These are phyloP conservation scores for Peziza echinospora DNA, from an alignment of 495 filamentous ascomycete genomes.

Conservation along the genomic window DNA sequence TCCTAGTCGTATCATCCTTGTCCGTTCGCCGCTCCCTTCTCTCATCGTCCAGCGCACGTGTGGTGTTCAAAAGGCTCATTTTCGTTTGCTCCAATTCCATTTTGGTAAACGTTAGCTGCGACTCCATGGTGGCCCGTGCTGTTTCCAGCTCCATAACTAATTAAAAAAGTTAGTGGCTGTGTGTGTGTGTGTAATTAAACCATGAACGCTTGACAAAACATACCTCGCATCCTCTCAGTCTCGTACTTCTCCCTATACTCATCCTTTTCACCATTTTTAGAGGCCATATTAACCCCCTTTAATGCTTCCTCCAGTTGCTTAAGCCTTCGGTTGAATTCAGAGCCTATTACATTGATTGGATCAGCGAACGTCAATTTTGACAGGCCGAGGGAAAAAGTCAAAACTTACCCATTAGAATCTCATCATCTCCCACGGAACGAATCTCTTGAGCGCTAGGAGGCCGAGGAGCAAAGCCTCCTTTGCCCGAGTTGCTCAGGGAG, in stretches of 20 bases:
- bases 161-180: slow-evolving; percentile 1
- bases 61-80: slow-evolving; percentile 11
- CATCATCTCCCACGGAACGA: background rate
- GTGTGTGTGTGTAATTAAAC: too few species aligned
- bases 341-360: too few species aligned
- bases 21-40: slow-evolving; percentile 13
- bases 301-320: too few species aligned
- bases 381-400: too few species aligned
- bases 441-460: background rate
- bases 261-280: too few species aligned
- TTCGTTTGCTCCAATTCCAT: slow-evolving; percentile 13
- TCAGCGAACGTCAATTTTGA: too few species aligned
- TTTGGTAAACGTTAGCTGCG: slow-evolving; percentile 10
- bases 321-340: too few species aligned
- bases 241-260: slow-evolving; percentile 13
- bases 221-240: slow-evolving; percentile 13
- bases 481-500: too few species aligned
- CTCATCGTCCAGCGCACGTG: slow-evolving; percentile 15
- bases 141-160: slow-evolving; percentile 14
- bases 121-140: slow-evolving; percentile 15
- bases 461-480: too few species aligned
- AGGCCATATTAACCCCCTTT: too few species aligned
- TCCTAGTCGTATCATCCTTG: slow-evolving; percentile 13
- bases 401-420: too few species aligned
- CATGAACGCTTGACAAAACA: background rate